phyloP scores from a whole-genome alignment of 345 rosid species.

The Linum lewisii region DNA sequence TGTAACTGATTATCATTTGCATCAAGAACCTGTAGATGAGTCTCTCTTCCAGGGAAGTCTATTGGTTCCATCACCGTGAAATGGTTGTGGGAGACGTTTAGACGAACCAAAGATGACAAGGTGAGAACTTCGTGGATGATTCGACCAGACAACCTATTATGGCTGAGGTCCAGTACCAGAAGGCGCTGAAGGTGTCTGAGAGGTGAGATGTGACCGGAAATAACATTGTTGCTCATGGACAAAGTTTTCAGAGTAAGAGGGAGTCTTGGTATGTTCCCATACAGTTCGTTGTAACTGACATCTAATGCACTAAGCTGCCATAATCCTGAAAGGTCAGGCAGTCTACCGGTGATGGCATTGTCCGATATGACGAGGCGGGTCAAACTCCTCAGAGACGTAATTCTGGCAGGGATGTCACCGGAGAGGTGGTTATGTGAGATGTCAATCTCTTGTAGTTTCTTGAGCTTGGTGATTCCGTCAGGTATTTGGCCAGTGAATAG shows the following conservation, averaged over 20 bases:
- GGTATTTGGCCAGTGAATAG: constrained; percentile 44
- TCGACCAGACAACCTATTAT: constrained; percentile 37
- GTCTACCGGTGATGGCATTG: constrained; percentile 36
- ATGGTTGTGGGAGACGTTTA: constrained; percentile 39
- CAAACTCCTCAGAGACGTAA: constrained; percentile 34
- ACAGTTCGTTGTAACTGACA: constrained; percentile 32
- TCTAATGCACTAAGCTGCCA: constrained; percentile 45
- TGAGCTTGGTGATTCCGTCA: constrained; percentile 19
- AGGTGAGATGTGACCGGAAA: constrained; percentile 35
- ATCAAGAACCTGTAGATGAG: constrained; percentile 36
- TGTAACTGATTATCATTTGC: constrained; percentile 36
- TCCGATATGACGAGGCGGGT: constrained; percentile 25
- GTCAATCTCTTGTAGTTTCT: constrained; percentile 30
- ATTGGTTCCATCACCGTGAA: constrained; percentile 27
- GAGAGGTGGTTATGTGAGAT: constrained; percentile 40
- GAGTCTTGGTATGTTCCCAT: constrained; percentile 36
- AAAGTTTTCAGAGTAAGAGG: constrained; percentile 36
- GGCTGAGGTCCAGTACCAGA: constrained; percentile 30
- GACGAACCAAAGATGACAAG: constrained; percentile 24
- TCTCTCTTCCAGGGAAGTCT: constrained; percentile 10
- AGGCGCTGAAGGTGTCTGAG: constrained; percentile 25
- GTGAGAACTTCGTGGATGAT: constrained; percentile 25
- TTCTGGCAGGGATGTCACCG: constrained; percentile 28
- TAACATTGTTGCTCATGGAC: constrained; percentile 25
- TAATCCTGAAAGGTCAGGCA: constrained; percentile 36